Conservation (phyloP, 345 rosid genomes). For the Salix exigua region DNA sequence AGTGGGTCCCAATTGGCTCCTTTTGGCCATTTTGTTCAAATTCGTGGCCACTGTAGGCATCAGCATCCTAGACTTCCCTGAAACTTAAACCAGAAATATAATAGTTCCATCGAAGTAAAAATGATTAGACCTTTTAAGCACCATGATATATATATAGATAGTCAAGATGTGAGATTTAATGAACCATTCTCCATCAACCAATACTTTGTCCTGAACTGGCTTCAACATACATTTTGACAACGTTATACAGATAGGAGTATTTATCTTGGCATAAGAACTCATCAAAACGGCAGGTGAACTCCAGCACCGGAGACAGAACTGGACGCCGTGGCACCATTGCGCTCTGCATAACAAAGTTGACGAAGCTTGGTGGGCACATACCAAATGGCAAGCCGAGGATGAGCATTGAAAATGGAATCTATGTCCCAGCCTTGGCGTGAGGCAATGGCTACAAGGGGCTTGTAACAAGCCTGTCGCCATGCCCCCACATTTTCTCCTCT, state of each 20-base stretch:
- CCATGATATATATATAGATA: not conserved
- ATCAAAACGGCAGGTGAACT: conserved; percentile 34
- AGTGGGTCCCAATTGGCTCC: too few relatives aligned
- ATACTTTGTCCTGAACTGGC: not conserved
- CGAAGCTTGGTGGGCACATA: conserved; percentile 95
- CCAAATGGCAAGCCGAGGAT: conserved; percentile 92
- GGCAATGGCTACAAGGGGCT: conserved; percentile 82
- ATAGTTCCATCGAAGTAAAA: too few relatives aligned
- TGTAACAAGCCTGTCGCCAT: conserved; percentile 96
- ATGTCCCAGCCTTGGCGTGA: conserved; percentile 93
- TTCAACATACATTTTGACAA: not conserved
- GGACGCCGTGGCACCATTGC: conserved; percentile 47
- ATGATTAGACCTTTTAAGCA: not conserved
- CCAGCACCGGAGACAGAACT: conserved; percentile 40
- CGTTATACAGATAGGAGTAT: not conserved
- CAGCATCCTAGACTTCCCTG: too few relatives aligned
- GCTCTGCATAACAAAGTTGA: conserved; percentile 84
- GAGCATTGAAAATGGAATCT: conserved; percentile 79
- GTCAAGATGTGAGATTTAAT: not conserved
- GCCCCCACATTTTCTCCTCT: conserved; percentile 96
- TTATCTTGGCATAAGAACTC: not conserved
- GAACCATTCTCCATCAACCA: not conserved
- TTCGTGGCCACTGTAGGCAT: too few relatives aligned
- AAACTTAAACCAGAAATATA: too few relatives aligned
- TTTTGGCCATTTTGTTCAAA: too few relatives aligned